Percentiles rank a stretch among this genome's conserved stretches.
Evolutionary conservation across 306 rosid genomes (phyloP).

Genomic region (Neltuma alba): DNA sequence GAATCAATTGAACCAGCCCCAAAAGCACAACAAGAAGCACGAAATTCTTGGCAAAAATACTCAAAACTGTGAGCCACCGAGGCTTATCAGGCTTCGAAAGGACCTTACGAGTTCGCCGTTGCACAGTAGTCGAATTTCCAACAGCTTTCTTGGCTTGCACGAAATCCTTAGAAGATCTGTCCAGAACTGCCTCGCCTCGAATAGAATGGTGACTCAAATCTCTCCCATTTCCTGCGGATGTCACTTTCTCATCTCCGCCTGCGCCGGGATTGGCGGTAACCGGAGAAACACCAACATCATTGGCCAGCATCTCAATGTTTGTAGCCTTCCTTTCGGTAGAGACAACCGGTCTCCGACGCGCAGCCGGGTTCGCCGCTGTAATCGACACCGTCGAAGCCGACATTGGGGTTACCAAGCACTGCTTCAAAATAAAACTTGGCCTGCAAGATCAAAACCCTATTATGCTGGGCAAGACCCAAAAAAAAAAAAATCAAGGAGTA

Average conservation of each 20-base stretch:
- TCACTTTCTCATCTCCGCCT: conserved; percentile 34
- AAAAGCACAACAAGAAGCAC: conserved; percentile 51
- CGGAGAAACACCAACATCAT: conserved; percentile 53
- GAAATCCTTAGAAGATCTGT: conserved; percentile 54
- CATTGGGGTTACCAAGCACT: conserved; percentile 54
- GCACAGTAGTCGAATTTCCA: conserved; percentile 43
- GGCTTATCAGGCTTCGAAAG: conserved; percentile 50
- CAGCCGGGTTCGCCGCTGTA: conserved; percentile 82
- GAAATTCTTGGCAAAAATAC: conserved; percentile 62
- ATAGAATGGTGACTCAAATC: conserved; percentile 87
- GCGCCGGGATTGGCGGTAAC: conserved; percentile 32
- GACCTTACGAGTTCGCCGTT: conserved; percentile 51
- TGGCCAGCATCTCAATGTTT: conserved; percentile 62
- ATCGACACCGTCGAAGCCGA: conserved; percentile 95
- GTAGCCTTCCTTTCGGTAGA: conserved; percentile 55
- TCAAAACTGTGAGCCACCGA: conserved; percentile 66
- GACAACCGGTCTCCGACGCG: conserved; percentile 79
- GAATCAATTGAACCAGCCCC: conserved; percentile 66
- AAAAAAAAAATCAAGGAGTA: neutral
- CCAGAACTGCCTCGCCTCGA: conserved; percentile 60
- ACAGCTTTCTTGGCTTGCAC: conserved; percentile 45
- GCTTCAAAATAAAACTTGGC: neutral
- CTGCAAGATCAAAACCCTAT: conserved; percentile 33
- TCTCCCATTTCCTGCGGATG: conserved; percentile 40
- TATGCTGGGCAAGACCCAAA: conserved; percentile 1